Conservation (phyloP, 495 filamentous ascomycete species). For the Melanomma pulvis-pyrius region DNA sequence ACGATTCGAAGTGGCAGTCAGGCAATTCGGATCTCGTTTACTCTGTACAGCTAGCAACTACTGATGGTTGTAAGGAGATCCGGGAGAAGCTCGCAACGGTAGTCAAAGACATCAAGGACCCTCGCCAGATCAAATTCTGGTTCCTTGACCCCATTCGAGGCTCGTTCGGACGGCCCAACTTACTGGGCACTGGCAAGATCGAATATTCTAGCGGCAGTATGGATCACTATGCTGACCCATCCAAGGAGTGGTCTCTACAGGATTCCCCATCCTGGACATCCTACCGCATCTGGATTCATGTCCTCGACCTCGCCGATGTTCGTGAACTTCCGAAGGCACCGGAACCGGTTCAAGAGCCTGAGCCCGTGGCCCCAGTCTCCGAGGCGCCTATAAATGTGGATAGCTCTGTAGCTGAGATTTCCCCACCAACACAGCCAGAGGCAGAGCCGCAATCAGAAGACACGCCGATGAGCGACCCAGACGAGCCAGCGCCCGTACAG, state of each 20-base stretch:
- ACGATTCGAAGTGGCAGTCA: slow-evolving; percentile 30
- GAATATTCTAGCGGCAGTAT: slow-evolving; percentile 35
- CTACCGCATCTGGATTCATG: slow-evolving; percentile 37
- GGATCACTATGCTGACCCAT: slow-evolving; percentile 24
- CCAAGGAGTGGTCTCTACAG: slow-evolving; percentile 25
- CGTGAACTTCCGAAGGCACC: slow-evolving; percentile 32
- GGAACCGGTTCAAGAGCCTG: slow-evolving; percentile 7
- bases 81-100: slow-evolving; percentile 31
- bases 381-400: not conserved
- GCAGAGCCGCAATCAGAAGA: slow-evolving; percentile 28
- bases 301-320: slow-evolving; percentile 31
- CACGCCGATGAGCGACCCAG: slow-evolving; percentile 40
- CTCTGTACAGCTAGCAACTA: slow-evolving; percentile 15
- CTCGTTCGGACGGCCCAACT: slow-evolving; percentile 23
- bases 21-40: slow-evolving; percentile 23
- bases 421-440: slow-evolving; percentile 14
- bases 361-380: not conserved
- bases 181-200: slow-evolving; percentile 34
- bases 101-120: slow-evolving; percentile 36
- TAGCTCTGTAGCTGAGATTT: not conserved
- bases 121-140: slow-evolving; percentile 41
- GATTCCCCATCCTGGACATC: slow-evolving; percentile 18
- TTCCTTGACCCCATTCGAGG: slow-evolving; percentile 35
- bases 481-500: slow-evolving; percentile 16
- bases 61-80: slow-evolving; percentile 32